phyloP scores from a whole-genome alignment of 306 rosid genomes.

The Begonia fuchsioides region DNA sequence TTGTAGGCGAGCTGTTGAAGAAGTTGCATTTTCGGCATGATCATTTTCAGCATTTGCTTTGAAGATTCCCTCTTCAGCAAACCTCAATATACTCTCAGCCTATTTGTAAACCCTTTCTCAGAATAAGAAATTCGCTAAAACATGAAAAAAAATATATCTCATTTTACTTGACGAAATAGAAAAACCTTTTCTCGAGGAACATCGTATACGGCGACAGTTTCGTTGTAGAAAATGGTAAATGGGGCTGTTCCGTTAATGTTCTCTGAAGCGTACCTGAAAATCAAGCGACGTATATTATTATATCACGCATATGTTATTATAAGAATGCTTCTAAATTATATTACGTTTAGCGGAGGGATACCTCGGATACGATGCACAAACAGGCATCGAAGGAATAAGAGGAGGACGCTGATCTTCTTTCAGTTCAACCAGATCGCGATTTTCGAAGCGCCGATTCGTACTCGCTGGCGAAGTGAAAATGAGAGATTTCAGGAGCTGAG shows the following conservation, averaged over 20 bases:
- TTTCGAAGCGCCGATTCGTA: neutral
- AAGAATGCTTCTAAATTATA: neutral
- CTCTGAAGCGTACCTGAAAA: conserved; percentile 5
- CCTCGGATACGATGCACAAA: no score
- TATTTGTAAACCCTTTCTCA: neutral
- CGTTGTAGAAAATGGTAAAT: conserved; percentile 31
- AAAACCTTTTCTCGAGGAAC: conserved; percentile 25
- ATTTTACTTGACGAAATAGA: no score
- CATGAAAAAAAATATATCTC: no score
- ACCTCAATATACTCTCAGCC: conserved; percentile 26
- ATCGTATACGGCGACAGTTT: conserved; percentile 26
- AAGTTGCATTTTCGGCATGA: conserved; percentile 6
- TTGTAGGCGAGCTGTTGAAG: neutral
- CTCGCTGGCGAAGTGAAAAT: conserved; percentile 10
- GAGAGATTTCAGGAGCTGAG: conserved; percentile 31
- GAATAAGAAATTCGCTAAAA: no score
- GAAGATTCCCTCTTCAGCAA: conserved; percentile 15
- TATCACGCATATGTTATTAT: no score
- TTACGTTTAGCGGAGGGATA: neutral
- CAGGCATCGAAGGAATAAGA: no score
- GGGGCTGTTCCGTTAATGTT: conserved; percentile 14
- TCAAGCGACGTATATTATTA: no score
- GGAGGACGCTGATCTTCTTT: no score
- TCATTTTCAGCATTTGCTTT: neutral
- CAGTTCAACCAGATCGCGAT: neutral